A percentile compares a stretch with the other conserved stretches of the same genome.
These are phyloP conservation scores for Umbellularia californica DNA, from an alignment of 164 flowering plant species.

Conservation along the genomic window DNA sequence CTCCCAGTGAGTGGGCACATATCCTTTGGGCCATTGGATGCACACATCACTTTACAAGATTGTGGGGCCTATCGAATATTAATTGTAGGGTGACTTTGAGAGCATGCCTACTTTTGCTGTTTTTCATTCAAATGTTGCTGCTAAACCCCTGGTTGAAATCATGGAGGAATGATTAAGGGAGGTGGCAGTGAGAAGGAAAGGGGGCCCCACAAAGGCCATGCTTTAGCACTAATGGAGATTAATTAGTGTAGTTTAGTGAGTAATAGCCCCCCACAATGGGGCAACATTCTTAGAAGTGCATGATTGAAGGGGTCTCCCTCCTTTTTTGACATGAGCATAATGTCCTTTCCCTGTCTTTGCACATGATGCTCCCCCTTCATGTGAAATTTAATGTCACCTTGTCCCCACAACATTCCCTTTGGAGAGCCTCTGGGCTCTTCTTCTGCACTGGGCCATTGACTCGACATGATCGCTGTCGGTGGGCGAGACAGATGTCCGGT, in stretches of 20 bases:
- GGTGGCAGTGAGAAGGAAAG: not conserved
- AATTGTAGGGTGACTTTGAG: not conserved
- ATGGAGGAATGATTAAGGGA: conserved; percentile 12
- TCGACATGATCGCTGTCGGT: not conserved
- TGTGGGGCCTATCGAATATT: not conserved
- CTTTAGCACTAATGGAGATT: not conserved
- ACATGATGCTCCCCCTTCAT: conserved; percentile 6
- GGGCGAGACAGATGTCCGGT: too few species aligned
- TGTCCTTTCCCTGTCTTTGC: conserved; percentile 14
- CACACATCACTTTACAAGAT: not conserved
- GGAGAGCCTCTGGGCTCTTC: not conserved
- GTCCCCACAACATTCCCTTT: conserved; percentile 12
- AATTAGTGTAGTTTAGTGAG: not conserved
- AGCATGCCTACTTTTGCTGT: not conserved
- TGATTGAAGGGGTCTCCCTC: conserved; percentile 2
- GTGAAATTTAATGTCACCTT: conserved; percentile 2
- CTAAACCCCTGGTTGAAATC: conserved; percentile 8
- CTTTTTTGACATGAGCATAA: conserved; percentile 11
- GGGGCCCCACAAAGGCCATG: not conserved
- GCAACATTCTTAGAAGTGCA: conserved; percentile 16
- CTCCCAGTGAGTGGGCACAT: too few species aligned
- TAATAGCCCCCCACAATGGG: conserved; percentile 4
- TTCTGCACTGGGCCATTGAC: not conserved
- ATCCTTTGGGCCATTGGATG: too few species aligned
- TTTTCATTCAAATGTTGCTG: not conserved